Evolutionary conservation across 371 early-diverging fungal genomes (phyloP), one percentile per base, ranked within the genome.

Genomic region (Apophysomyces elegans): DNA sequence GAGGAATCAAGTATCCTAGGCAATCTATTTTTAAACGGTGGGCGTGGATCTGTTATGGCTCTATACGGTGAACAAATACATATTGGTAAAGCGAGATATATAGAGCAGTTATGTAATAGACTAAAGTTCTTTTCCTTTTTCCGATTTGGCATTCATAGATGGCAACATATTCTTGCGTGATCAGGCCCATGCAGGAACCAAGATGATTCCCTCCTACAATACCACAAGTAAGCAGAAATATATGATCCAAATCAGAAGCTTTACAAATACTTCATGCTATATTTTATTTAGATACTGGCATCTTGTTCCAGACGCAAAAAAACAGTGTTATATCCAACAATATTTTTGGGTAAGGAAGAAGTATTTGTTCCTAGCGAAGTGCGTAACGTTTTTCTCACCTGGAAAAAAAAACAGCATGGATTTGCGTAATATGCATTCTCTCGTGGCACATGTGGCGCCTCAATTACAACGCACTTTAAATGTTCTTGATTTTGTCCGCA

Each of bases 81-180:
- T 54, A 71, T 80, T 64, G 78, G 81, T 78, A 75, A 59, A 56
- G 0, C 1, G 56, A 54, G 32, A 41, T 39, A 47, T 46, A 41
- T 13, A 41, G 41, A 41, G 7, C 3, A 11, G 12, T 59, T 26
- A 13, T 21, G 2, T 2, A 26, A 26, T 26, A 26, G 32, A 26
- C 32, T 26, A 26, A 26, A 26, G 32, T 39, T 46, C 41, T 16
- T 50, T 56, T 58, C 1, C 18, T 66, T 21, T n/a, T 56, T 43
- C 39, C 1, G 0, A 37, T 56, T 56, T 32, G 13, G 1, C 8
- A 41, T 38, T 63, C 7, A 18, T 58, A 80, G 81, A 80, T 50
- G 71, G 81, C 8, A 80, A 80, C 43, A 61, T 80, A 18, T 80
- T 80, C 46, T 67, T 80, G 50, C 74, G 81, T 35, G 78, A 80